Evolutionary conservation across 2,329 filamentous ascomycete species (phyloP), one percentile per base, ranked within the genome.

Genomic region (Sordariomycetes sp.): DNA sequence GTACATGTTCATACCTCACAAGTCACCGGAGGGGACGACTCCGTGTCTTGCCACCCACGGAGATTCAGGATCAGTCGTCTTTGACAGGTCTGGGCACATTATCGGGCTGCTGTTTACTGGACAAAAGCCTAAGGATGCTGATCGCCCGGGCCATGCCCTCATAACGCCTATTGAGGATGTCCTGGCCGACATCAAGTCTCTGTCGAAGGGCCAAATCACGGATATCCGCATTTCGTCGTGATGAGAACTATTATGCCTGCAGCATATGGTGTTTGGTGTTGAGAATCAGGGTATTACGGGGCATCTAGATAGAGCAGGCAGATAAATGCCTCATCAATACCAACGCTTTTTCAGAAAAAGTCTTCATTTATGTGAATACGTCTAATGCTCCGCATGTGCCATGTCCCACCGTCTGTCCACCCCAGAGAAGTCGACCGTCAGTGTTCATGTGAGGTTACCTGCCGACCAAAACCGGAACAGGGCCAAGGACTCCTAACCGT

Each of bases 121-220:
- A 10, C 54, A 46, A 37, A 18, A 1, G 1, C 54, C 54, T 11
- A 35, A 32, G 24, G 8, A 48, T 1, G 20, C 54, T 25, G 3
- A 20, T 3, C 3, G 20, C 2, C 2, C 35, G 43, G 54, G 35
- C 5, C 37, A 55, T 24, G 12, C 20, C 24, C 40, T 55, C 18
- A 10, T 55, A 14, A 55, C 54, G n/a, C 40, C 54, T n/a, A 55
- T 55, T 22, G 54, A 55, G 16, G 40, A 55, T 48, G 54, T 55
- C 16, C 37, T 55, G n/a, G 22, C 28, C 18, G 40, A 34, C 54
- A 50, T 55, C 22, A 55, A 32, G 28, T 12, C 18, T 10, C 12
- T 48, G 7, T 55, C 37, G 8, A 48, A 48, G 22, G 54, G 54
- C 16, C 22, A 48, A 3, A 55, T 55, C 20, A 22, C 20, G 3